phyloP scores from a whole-genome alignment of 2,329 filamentous ascomycete genomes.

The Aspergillus pseudoterreus region DNA sequence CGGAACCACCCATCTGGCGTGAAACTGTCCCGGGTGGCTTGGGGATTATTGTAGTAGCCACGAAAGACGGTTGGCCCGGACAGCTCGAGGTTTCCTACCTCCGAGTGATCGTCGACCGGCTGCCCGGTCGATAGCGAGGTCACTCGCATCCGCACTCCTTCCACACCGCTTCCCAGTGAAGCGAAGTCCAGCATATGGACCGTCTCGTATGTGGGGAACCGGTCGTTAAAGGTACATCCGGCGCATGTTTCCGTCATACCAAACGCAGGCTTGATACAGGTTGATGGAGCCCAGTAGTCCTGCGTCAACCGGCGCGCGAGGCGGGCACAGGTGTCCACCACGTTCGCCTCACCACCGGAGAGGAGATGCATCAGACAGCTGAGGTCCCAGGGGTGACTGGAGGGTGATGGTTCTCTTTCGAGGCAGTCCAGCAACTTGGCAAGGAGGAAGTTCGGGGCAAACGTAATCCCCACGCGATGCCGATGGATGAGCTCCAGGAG shows the following conservation, averaged over 20 bases:
- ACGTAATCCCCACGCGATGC: constrained; percentile 27
- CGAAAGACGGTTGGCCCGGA: neutral
- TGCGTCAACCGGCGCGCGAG: constrained; percentile 23
- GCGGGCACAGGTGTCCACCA: constrained; percentile 31
- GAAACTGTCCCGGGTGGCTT: neutral
- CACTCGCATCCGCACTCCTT: neutral
- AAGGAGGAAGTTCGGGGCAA: constrained; percentile 26
- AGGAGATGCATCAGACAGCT: constrained; percentile 16
- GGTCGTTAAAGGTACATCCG: constrained; percentile 42
- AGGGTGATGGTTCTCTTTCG: neutral
- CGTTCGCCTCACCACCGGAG: constrained; percentile 48
- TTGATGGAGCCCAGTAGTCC: constrained; percentile 35
- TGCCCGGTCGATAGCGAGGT: neutral
- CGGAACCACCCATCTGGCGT: neutral
- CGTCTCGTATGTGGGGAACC: constrained; percentile 40
- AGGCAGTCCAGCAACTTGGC: constrained; percentile 2
- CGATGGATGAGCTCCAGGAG: constrained; percentile 42
- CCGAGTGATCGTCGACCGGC: neutral
- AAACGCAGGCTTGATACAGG: constrained; percentile 28
- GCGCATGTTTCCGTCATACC: constrained; percentile 51
- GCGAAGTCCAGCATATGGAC: neutral
- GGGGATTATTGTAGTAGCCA: neutral
- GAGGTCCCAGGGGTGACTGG: neutral
- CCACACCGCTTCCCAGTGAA: neutral
- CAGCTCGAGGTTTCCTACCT: neutral